These are phyloP conservation scores for Nakazawaea wyomingensis DNA, from an alignment of 805 yeast species.

Conservation along the genomic window DNA sequence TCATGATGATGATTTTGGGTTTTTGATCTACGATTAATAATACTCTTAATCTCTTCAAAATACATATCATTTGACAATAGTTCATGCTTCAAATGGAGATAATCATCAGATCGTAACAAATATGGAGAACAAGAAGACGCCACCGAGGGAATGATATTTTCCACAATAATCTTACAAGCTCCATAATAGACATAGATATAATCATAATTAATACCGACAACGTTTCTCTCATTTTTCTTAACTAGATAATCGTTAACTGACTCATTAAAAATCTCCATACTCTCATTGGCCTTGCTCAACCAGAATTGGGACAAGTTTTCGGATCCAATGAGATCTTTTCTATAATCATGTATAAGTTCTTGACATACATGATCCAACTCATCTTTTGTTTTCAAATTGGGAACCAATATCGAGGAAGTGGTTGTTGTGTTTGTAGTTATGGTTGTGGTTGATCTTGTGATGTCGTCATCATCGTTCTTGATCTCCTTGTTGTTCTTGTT, in stretches of 20 bases:
- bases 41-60: slow-evolving; percentile 8
- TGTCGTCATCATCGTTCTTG: too few relatives aligned
- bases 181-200: slow-evolving; percentile 10
- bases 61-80: slow-evolving; percentile 10
- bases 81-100: not conserved
- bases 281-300: slow-evolving; percentile 4
- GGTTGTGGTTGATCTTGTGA: too few relatives aligned
- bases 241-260: slow-evolving; percentile 11
- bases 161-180: slow-evolving; percentile 1
- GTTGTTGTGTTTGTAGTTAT: too few relatives aligned
- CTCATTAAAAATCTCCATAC: slow-evolving; percentile 8
- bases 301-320: not conserved
- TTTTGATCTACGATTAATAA: not conserved
- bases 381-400: not conserved
- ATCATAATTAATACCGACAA: slow-evolving; percentile 6
- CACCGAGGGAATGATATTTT: slow-evolving; percentile 3
- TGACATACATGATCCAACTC: not conserved
- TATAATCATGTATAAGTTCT: not conserved
- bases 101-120: too few relatives aligned
- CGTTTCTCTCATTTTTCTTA: slow-evolving; percentile 9
- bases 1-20: too few relatives aligned
- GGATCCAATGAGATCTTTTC: not conserved
- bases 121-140: too few relatives aligned
- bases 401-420: not conserved
- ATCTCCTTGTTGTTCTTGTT: not conserved